Evolutionary conservation across 495 filamentous ascomycete genomes (phyloP).

Genomic region (Podospora pseudoanserina): DNA sequence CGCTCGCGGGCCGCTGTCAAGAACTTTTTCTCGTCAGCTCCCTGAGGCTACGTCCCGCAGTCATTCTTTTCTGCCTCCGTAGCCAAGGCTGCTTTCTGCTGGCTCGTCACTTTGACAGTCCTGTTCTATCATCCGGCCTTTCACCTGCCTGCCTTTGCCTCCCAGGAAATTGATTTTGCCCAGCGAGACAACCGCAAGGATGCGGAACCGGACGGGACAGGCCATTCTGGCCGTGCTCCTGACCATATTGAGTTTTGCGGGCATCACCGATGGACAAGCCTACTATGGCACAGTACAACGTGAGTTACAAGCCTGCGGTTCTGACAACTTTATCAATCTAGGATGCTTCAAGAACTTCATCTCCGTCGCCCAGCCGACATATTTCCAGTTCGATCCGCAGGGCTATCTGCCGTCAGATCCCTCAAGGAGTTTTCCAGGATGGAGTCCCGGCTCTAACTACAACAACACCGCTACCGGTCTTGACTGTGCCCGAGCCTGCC

Average conservation of each 20-base stretch:
- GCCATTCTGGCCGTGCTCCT: conserved; percentile 29
- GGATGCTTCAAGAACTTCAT: conserved; percentile 25
- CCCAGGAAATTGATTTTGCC: neutral
- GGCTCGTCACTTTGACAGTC: neutral
- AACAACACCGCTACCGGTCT: conserved; percentile 28
- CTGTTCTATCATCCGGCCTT: neutral
- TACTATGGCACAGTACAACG: conserved; percentile 18
- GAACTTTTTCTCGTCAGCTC: neutral
- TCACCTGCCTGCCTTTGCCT: neutral
- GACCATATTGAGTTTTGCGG: conserved; percentile 25
- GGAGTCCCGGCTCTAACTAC: conserved; percentile 17
- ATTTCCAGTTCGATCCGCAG: conserved; percentile 16
- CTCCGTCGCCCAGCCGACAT: neutral
- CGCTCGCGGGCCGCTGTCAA: neutral
- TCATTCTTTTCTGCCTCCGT: neutral
- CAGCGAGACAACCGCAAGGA: conserved; percentile 5
- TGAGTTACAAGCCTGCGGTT: conserved; percentile 12
- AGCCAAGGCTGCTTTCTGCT: neutral
- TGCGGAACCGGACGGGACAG: conserved; percentile 18
- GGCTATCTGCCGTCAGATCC: conserved; percentile 15
- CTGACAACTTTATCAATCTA: conserved; percentile 21
- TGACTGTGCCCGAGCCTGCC: conserved; percentile 26
- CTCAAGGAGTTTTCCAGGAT: conserved; percentile 21
- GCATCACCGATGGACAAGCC: conserved; percentile 25
- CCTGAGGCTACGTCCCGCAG: neutral